phyloP scores from a whole-genome alignment of 441 rosid genomes.

The Bruguiera hainesii region DNA sequence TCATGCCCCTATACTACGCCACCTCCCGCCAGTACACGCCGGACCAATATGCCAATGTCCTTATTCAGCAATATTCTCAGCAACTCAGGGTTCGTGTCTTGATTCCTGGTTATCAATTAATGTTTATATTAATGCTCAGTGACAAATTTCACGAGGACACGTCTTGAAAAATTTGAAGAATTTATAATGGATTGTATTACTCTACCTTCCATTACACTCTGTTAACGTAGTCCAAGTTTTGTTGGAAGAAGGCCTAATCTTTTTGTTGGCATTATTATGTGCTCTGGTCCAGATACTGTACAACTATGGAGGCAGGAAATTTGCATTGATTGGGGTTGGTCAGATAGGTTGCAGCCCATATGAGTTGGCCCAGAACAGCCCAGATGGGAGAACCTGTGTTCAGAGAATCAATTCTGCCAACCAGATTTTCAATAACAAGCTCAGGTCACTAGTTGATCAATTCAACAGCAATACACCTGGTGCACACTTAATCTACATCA shows the following conservation, averaged over 20 bases:
- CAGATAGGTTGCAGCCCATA: slow-evolving; percentile 82
- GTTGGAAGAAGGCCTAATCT: neutral
- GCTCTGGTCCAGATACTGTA: slow-evolving; percentile 43
- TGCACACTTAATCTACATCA: slow-evolving; percentile 61
- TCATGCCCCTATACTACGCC: neutral
- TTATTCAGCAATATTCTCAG: slow-evolving; percentile 4
- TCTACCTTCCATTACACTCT: neutral
- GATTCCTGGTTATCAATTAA: neutral
- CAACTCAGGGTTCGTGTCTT: slow-evolving; percentile 9
- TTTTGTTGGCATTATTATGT: neutral
- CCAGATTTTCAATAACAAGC: slow-evolving; percentile 69
- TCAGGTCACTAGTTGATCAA: slow-evolving; percentile 55
- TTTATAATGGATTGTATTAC: neutral
- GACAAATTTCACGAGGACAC: too few species aligned
- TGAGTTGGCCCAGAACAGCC: slow-evolving; percentile 62
- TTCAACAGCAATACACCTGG: slow-evolving; percentile 55
- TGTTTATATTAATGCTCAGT: too few species aligned
- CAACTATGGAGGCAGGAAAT: slow-evolving; percentile 74
- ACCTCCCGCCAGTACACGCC: slow-evolving; percentile 15
- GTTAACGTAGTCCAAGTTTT: neutral
- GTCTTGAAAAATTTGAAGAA: too few species aligned
- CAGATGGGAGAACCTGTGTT: slow-evolving; percentile 73
- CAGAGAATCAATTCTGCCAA: slow-evolving; percentile 61
- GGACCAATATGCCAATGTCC: slow-evolving; percentile 17
- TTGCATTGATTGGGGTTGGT: slow-evolving; percentile 67